Percentiles rank a stretch among this genome's conserved stretches.
Conservation (phyloP, 768 basidiomycete genomes). For the Psilocybe subaeruginosa region DNA sequence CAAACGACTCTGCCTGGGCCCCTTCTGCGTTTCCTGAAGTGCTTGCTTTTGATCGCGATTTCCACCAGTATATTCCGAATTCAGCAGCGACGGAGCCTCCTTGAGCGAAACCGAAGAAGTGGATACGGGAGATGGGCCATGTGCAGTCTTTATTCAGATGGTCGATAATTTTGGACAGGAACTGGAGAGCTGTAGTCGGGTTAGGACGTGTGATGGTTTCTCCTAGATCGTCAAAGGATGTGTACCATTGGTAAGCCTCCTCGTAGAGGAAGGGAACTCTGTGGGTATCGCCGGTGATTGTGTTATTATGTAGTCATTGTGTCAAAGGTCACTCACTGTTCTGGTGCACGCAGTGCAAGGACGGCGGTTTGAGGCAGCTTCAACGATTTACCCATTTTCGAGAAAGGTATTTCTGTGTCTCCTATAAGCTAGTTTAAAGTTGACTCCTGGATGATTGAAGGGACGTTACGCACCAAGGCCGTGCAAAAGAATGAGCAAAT, state of each 20-base stretch:
- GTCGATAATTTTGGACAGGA: slow-evolving; percentile 52
- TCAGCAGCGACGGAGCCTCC: slow-evolving; percentile 82
- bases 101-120: slow-evolving; percentile 88
- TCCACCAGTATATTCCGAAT: slow-evolving; percentile 62
- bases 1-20: slow-evolving; percentile 41
- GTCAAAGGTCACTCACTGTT: slow-evolving; percentile 51
- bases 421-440: slow-evolving; percentile 46
- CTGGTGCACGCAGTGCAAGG: slow-evolving; percentile 79
- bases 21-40: slow-evolving; percentile 1
- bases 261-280: slow-evolving; percentile 83
- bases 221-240: slow-evolving; percentile 79
- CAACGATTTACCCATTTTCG: slow-evolving; percentile 68
- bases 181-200: slow-evolving; percentile 67
- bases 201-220: slow-evolving; percentile 72
- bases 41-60: slow-evolving; percentile 23
- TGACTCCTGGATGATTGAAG: neutral
- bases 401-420: slow-evolving; percentile 80
- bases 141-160: slow-evolving; percentile 61
- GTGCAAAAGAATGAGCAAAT: slow-evolving; percentile 82
- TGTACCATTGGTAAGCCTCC: slow-evolving; percentile 85
- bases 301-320: neutral
- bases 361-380: slow-evolving; percentile 90
- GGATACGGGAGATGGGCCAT: slow-evolving; percentile 75
- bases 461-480: slow-evolving; percentile 66
- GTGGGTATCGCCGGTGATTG: slow-evolving; percentile 1